These are phyloP conservation scores for Plasmodium inui DNA, from an alignment of 169 alveolate genomes.

Conservation along the genomic window DNA sequence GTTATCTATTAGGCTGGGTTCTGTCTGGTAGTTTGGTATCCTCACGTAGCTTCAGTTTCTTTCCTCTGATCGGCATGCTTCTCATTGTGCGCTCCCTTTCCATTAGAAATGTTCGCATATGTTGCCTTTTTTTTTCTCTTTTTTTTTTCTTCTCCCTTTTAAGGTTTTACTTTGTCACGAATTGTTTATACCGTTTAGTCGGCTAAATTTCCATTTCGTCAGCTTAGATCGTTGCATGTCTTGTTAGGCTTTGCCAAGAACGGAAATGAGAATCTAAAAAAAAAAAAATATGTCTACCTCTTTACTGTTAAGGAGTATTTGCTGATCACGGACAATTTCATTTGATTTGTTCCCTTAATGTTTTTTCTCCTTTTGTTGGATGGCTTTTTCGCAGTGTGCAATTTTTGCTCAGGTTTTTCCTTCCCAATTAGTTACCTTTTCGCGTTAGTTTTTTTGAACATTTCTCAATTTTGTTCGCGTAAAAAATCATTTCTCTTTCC, in stretches of 20 bases:
- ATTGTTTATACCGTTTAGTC: neutral
- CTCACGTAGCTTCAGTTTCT: neutral
- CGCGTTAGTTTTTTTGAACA: neutral
- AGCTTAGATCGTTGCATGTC: neutral
- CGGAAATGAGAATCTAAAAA: neutral
- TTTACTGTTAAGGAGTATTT: neutral
- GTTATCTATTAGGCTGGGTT: conserved; percentile 2
- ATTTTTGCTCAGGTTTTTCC: neutral
- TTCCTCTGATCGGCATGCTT: neutral
- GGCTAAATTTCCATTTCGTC: neutral
- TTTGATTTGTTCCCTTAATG: neutral
- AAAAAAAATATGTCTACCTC: neutral
- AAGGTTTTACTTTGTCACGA: neutral
- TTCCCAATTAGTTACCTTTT: neutral
- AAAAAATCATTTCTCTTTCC: neutral
- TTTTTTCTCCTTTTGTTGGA: neutral
- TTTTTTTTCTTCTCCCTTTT: neutral
- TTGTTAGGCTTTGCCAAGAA: neutral
- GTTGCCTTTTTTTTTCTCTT: neutral
- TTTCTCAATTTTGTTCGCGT: neutral
- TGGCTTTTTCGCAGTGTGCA: neutral
- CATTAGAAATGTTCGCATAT: neutral
- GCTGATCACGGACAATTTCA: neutral
- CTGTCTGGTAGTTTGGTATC: neutral
- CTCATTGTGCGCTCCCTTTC: neutral